Evolutionary conservation across 2,329 filamentous ascomycete species (phyloP).

Genomic region (Botrytis cinerea): DNA sequence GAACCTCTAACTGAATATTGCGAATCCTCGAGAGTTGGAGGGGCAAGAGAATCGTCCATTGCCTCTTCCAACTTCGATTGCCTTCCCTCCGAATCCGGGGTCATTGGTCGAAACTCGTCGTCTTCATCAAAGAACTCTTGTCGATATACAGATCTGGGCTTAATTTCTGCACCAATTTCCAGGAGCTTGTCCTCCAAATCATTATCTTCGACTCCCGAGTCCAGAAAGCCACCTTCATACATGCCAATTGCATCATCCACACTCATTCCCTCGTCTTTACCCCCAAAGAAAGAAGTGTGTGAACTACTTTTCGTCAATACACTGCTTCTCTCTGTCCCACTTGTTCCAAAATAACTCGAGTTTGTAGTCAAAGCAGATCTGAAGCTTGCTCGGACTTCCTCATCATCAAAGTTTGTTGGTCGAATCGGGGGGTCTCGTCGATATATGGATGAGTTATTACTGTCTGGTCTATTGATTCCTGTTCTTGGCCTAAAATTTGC

Average conservation of each 20-base stretch:
- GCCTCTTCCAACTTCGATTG: conserved; percentile 33
- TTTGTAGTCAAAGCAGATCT: conserved; percentile 61
- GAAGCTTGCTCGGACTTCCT: conserved; percentile 57
- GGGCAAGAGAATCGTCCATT: conserved; percentile 33
- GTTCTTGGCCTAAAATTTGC: conserved; percentile 32
- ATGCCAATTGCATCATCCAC: conserved; percentile 71
- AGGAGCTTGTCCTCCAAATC: conserved; percentile 24
- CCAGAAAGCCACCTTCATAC: conserved; percentile 65
- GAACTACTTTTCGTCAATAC: conserved; percentile 78
- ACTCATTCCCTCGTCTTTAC: conserved; percentile 57
- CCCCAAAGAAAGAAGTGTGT: conserved; percentile 58
- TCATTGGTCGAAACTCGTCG: conserved; percentile 28
- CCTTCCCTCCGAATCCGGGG: conserved; percentile 33
- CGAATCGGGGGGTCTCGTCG: conserved; percentile 36
- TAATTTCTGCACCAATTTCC: conserved; percentile 12
- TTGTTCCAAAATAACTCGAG: conserved; percentile 60
- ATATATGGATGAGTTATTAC: conserved; percentile 33
- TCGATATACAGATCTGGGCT: neutral
- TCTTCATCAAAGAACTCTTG: conserved; percentile 14
- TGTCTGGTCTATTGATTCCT: conserved; percentile 34
- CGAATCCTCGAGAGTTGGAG: conserved; percentile 7
- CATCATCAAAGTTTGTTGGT: conserved; percentile 35
- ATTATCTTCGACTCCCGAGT: conserved; percentile 49
- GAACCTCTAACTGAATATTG: conserved; percentile 44
- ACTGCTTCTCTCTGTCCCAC: conserved; percentile 78